phyloP scores from a whole-genome alignment of 441 rosid species.

The Biscutella laevigata region DNA sequence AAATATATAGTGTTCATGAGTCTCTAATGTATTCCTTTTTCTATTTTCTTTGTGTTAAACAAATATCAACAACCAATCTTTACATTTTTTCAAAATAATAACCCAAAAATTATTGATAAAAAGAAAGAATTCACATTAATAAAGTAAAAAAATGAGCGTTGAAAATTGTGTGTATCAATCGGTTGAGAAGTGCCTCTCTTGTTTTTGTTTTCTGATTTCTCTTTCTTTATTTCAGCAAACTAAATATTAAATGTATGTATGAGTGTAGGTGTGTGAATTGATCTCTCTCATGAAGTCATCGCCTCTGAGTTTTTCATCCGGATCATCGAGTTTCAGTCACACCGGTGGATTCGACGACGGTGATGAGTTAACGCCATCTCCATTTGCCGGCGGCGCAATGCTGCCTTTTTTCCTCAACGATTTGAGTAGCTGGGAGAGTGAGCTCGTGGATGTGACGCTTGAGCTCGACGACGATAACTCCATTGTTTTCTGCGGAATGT shows the following conservation, averaged over 20 bases:
- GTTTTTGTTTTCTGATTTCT: slow-evolving; percentile 15
- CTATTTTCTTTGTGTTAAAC: no score
- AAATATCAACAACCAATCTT: no score
- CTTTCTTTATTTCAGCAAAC: no score
- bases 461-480: slow-evolving; percentile 59
- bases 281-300: slow-evolving; percentile 35
- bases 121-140: no score
- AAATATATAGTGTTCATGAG: no score
- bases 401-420: slow-evolving; percentile 69
- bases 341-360: slow-evolving; percentile 44
- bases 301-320: slow-evolving; percentile 41
- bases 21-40: no score
- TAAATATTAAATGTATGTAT: no score
- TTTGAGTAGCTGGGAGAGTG: slow-evolving; percentile 33
- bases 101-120: no score
- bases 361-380: slow-evolving; percentile 6
- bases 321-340: slow-evolving; percentile 47
- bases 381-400: slow-evolving; percentile 62
- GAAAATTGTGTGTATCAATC: no score
- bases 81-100: no score
- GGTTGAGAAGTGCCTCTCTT: slow-evolving; percentile 72
- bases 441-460: slow-evolving; percentile 66
- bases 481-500: slow-evolving; percentile 61
- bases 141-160: no score
- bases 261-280: slow-evolving; percentile 8